Evolutionary conservation across 441 rosid species (phyloP).

Genomic region (Omphalea diandra): DNA sequence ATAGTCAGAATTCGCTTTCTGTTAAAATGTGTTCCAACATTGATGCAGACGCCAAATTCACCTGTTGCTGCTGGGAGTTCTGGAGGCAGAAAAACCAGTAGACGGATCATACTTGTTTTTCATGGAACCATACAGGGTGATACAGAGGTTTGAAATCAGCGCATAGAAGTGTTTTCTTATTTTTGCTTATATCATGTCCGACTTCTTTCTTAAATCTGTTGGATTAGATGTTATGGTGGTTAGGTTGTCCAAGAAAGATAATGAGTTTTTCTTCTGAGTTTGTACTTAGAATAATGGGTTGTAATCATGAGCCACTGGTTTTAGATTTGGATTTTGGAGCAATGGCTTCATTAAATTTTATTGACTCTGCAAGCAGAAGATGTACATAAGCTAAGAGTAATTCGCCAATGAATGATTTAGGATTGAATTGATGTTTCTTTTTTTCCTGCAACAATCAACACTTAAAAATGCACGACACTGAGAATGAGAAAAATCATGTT

Average conservation of each 20-base stretch:
- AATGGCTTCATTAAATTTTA: background rate
- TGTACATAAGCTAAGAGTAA: background rate
- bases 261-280: slow-evolving; percentile 6
- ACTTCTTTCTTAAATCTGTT: background rate
- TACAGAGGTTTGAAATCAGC: slow-evolving; percentile 43
- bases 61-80: slow-evolving; percentile 72
- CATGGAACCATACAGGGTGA: slow-evolving; percentile 55
- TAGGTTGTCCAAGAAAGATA: slow-evolving; percentile 2
- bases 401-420: background rate
- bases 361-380: background rate
- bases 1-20: slow-evolving; percentile 4
- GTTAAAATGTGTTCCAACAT: slow-evolving; percentile 27
- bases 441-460: background rate
- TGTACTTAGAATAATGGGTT: background rate
- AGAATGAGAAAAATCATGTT: background rate
- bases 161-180: background rate
- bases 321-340: background rate
- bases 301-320: background rate
- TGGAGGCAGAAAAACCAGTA: slow-evolving; percentile 66
- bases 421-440: background rate
- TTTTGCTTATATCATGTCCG: background rate
- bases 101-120: slow-evolving; percentile 75
- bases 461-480: background rate
- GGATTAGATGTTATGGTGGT: background rate
- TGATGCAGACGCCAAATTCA: slow-evolving; percentile 78